Evolutionary conservation across 192 early-diverging fungal species (phyloP).

Genomic region (Backusella parvicylindrica): DNA sequence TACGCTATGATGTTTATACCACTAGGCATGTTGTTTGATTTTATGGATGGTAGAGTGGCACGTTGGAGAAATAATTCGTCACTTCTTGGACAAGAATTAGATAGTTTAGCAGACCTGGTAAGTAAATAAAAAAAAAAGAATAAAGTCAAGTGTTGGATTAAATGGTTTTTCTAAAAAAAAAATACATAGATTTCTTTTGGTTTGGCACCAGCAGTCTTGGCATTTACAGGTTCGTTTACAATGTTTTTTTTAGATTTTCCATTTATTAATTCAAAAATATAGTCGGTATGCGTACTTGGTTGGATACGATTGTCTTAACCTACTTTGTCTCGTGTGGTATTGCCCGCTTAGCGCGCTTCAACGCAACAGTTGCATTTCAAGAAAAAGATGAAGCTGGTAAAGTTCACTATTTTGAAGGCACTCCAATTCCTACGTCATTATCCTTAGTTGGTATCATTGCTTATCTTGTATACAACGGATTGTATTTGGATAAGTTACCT

Average conservation of each 20-base stretch:
- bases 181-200: constrained; percentile 45
- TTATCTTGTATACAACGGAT: constrained; percentile 45
- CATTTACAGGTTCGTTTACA: constrained; percentile 20
- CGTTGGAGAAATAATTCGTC: constrained; percentile 73
- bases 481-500: constrained; percentile 49
- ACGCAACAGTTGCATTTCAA: constrained; percentile 77
- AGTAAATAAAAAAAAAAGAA: too few relatives aligned
- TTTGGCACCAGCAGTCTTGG: constrained; percentile 25
- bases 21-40: constrained; percentile 65
- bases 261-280: constrained; percentile 10
- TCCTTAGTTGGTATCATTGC: constrained; percentile 62
- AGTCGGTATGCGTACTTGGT: constrained; percentile 77
- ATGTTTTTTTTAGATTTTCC: background rate
- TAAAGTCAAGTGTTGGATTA: background rate
- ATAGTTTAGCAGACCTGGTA: constrained; percentile 85
- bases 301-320: constrained; percentile 71
- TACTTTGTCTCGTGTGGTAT: constrained; percentile 88
- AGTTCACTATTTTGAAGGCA: constrained; percentile 82
- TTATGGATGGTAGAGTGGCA: constrained; percentile 79
- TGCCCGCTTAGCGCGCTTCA: constrained; percentile 82
- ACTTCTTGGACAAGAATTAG: constrained; percentile 84
- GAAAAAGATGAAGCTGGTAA: constrained; percentile 74
- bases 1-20: constrained; percentile 65
- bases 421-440: constrained; percentile 82
- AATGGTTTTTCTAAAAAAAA: background rate